Evolutionary conservation across 441 rosid genomes (phyloP), one percentile per base, ranked within the genome.

Genomic region (Euphorbia schlechtendalii): DNA sequence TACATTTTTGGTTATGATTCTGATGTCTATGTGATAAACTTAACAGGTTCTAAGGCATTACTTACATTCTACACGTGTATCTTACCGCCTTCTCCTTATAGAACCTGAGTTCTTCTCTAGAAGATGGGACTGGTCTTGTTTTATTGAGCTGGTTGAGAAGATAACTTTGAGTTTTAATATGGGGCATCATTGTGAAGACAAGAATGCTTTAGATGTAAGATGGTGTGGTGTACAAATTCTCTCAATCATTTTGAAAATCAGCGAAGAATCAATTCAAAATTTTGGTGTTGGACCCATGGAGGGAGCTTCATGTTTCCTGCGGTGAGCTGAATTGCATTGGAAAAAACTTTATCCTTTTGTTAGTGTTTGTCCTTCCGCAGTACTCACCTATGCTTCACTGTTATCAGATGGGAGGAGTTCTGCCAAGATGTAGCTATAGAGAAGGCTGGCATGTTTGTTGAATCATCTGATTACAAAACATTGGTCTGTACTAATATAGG

Each of bases 101-200:
- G 84, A 81, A 67, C 85, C 89, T 34, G 84, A 89, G 66, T 75
- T 78, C 67, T 82, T 95, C 74, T 81, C 88, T 66, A 83, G 83
- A 74, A 80, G 74, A 67, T 95, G 99, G 99, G 87, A 95, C 78
- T 92, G 99, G 97, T 92, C 97, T 55, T 82, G 82, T 77, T 86
- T 92, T 74, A 66, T 89, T 80, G 95, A 88, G 54, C 74, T 86
- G 58, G 79, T 86, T 5, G 54, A 49, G 67, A 67, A 71, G 76
- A 72, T 76, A 66, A 68, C 69, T 22, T 60, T 67, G 65, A 69
- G 73, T 62, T 52, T 73, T 52, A 55, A 64, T 54, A 54, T 52
- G 53, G 69, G 63, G 51, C 46, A 46, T 69, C 59, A 14, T 34
- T 64, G 68, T 56, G 70, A 77, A 58, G 36, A 56, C 34, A 79